Base-by-base conservation (phyloP, 176 grass and related monocot genomes). In the Oryza coarctata region DNA sequence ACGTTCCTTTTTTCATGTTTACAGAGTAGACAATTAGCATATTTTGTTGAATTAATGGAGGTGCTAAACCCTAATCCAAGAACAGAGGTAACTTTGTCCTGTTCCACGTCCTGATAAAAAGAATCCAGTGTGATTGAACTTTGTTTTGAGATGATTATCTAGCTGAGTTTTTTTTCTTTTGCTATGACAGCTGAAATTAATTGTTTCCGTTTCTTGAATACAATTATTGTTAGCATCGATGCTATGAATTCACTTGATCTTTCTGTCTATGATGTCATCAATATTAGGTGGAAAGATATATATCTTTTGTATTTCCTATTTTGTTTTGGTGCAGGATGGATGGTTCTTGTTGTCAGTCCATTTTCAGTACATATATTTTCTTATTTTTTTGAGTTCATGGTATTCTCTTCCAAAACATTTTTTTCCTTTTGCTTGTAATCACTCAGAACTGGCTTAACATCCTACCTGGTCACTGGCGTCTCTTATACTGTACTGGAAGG, bases 21-120 rank as follows among this genome's bases (percentile, higher is more conserved):
- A 50, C 90, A 98, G 95, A 92, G 92, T 63, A 93, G 69, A 86
- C 81, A 88, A 34, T 86, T 98, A 73, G 79, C 88, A 61, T 86
- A 95, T 92, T 98, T 98, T 44, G 74, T 98, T 79, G 93, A 95
- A 76, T 80, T 95, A 80, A 98, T 98, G 90, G 95, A 98, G 86
- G 67, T 89, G 67, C 87, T 95, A 73, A 98, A 95, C 82, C 90
- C 87, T 30, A 92, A 65, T 86, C 70, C 80, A 58, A 91, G 79
- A 86, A 78, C 74, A 80, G 88, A 90, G 90, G 95, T 98, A 89
- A 86, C 61, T 68, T 45, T 6, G 76, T 82, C 65, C 62, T 66
- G 17, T 55, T 83, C 65, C 40, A 58, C 76, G 23, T 76, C 57
- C 33, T 80, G 41, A 44, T 75, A 64, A 64, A 65, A 47, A 86